These are phyloP conservation scores for Rhodotorula sp. DNA, from an alignment of 1,284 basidiomycete species.

Conservation along the genomic window DNA sequence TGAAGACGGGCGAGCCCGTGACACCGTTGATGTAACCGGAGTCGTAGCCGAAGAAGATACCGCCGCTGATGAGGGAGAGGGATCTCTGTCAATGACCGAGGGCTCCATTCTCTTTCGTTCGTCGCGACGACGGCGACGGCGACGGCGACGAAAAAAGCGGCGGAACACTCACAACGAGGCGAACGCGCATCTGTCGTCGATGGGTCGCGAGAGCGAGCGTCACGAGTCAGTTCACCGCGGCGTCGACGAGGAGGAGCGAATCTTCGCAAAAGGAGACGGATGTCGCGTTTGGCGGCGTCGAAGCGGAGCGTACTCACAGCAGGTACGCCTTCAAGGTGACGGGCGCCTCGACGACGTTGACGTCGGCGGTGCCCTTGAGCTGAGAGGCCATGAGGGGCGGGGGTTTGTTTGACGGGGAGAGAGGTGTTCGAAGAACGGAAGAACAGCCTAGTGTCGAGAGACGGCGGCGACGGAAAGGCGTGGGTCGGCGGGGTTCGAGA, in stretches of 20 bases:
- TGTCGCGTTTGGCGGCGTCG: not conserved
- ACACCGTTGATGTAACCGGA: slow-evolving; percentile 45
- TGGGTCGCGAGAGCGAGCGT: no score
- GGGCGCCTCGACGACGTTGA: slow-evolving; percentile 41
- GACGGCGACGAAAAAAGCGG: not conserved
- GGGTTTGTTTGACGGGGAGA: not conserved
- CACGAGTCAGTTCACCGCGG: not conserved
- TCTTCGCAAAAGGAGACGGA: not conserved
- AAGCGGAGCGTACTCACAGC: slow-evolving; percentile 31
- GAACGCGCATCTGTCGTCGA: slow-evolving; percentile 35
- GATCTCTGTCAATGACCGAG: no score
- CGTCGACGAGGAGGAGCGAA: not conserved
- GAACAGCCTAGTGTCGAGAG: not conserved
- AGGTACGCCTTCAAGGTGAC: slow-evolving; percentile 43
- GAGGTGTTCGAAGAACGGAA: no score
- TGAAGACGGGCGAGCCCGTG: slow-evolving; percentile 33
- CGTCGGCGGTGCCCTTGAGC: slow-evolving; percentile 27
- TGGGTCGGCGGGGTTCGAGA: not conserved
- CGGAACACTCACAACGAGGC: slow-evolving; percentile 32
- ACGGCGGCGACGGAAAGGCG: not conserved
- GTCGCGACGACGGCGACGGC: no score
- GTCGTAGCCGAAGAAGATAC: slow-evolving; percentile 12
- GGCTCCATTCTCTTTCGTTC: not conserved
- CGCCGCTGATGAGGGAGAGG: not conserved
- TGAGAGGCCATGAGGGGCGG: slow-evolving; percentile 1